Percentiles rank a stretch among this genome's conserved stretches.
These are phyloP conservation scores for Aquilaria sinensis DNA, from an alignment of 345 rosid species.

Conservation along the genomic window DNA sequence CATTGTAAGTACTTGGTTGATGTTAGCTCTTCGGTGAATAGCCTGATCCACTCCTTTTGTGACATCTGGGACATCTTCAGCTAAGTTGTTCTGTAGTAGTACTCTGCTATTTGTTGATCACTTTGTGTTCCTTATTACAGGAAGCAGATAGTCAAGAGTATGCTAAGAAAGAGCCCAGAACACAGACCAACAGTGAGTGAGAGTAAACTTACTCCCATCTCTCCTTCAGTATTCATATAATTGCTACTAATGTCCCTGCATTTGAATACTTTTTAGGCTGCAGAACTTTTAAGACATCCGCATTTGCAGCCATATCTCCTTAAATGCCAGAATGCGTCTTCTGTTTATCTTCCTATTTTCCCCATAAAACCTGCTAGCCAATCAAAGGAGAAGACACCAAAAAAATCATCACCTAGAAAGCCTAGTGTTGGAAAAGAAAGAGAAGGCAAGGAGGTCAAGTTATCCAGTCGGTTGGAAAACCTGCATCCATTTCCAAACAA, in stretches of 20 bases:
- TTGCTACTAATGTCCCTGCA: slow-evolving; percentile 13
- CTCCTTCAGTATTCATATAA: slow-evolving; percentile 1
- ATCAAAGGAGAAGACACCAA: slow-evolving; percentile 53
- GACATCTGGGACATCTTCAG: neutral
- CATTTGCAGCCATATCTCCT: slow-evolving; percentile 76
- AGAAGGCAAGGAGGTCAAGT: slow-evolving; percentile 28
- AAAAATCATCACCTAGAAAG: slow-evolving; percentile 48
- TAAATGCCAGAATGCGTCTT: slow-evolving; percentile 54
- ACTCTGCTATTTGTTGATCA: too few relatives aligned
- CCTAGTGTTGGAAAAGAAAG: slow-evolving; percentile 29
- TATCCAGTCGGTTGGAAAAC: slow-evolving; percentile 35
- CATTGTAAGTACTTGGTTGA: slow-evolving; percentile 51
- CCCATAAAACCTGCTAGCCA: slow-evolving; percentile 52
- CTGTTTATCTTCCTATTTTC: slow-evolving; percentile 82
- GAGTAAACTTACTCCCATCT: slow-evolving; percentile 10
- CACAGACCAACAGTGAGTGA: slow-evolving; percentile 72
- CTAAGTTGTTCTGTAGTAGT: too few relatives aligned
- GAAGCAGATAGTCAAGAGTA: slow-evolving; percentile 88
- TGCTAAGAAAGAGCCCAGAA: slow-evolving; percentile 83
- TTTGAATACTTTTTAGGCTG: slow-evolving; percentile 49
- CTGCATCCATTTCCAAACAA: slow-evolving; percentile 24
- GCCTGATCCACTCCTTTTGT: neutral
- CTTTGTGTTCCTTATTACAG: slow-evolving; percentile 26
- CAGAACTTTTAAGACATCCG: slow-evolving; percentile 84
- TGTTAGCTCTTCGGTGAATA: slow-evolving; percentile 3